Evolutionary conservation across 495 filamentous ascomycete genomes (phyloP), one percentile per base, ranked within the genome.

Genomic region (Penicillium turbatum): DNA sequence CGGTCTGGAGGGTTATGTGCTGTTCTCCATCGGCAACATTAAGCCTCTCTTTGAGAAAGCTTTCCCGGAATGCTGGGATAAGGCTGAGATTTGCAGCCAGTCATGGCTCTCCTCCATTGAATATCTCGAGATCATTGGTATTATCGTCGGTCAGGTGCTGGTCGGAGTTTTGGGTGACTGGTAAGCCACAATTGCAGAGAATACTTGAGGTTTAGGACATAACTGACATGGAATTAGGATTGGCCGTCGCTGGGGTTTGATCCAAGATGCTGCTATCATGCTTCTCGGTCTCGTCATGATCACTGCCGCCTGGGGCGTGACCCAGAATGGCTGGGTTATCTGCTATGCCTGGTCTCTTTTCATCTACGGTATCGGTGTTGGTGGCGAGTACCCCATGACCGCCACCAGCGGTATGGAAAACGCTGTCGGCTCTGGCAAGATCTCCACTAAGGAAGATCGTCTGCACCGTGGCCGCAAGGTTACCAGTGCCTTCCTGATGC

Each of bases 391-490:
- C 66, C 91, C 91, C 34, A 96, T 95, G 79, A 95, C 91, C 17
- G 91, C 91, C 5, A 95, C 90, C n/a, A 88, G 86, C 17, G 89
- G 90, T 48, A 95, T 96, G 87, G 91, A 96, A 67, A 92, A 91
- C 61, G 86, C 89, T 11, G 84, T 92, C 35, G 83, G 86, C 16
- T 85, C 89, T 32, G 91, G 91, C 36, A 88, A 86, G 63, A 72
- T 96, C 32, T 96, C 90, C 8, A 92, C 90, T 53, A 85, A 83
- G 55, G 88, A 93, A 17, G 91, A 96, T 66, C 88, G 91, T 70
- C 80, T 95, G 39, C 91, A 96, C 77, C 89, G 91, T 68, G 91
- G 91, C 41, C 86, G 91, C 65, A 92, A 92, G 70, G 90, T 95
- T 63, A 93, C 89, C 45, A 86, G 83, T 68, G 90, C 91, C 30